Conservation (phyloP, 345 rosid genomes). For the Ceriops decandra region DNA sequence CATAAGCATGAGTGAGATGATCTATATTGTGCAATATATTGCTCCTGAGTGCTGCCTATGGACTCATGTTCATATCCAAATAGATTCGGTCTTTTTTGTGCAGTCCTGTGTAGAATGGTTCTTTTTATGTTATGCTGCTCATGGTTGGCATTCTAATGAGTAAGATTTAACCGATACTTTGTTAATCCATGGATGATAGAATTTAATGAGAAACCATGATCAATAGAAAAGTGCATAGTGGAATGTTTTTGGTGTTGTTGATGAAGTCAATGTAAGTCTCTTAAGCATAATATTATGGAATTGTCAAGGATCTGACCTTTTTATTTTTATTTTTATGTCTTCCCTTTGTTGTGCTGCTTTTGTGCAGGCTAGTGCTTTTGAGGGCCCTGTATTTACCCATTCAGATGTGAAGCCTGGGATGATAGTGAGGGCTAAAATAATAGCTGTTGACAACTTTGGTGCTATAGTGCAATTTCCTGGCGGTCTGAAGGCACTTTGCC, state of each 20-base stretch:
- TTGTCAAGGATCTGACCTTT: not conserved
- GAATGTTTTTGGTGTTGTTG: no score
- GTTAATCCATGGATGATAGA: no score
- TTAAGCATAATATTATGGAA: no score
- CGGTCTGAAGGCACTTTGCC: slow-evolving; percentile 96
- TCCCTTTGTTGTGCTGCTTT: slow-evolving; percentile 16
- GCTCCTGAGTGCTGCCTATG: not conserved
- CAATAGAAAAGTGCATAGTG: no score
- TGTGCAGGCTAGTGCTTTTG: slow-evolving; percentile 87
- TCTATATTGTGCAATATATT: not conserved
- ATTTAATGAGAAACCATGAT: no score
- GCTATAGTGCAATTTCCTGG: slow-evolving; percentile 97
- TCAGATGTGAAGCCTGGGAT: slow-evolving; percentile 97
- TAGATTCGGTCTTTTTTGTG: not conserved
- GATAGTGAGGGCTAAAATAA: slow-evolving; percentile 75
- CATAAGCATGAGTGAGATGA: not conserved
- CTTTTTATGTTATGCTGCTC: not conserved
- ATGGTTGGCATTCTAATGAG: no score
- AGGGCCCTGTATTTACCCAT: slow-evolving; percentile 88
- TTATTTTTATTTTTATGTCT: slow-evolving; percentile 4
- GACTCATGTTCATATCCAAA: not conserved
- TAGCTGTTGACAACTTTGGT: slow-evolving; percentile 74
- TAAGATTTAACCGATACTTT: no score
- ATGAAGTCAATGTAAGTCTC: no score
- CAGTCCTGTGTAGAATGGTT: not conserved